Evolutionary conservation across 805 yeast species (phyloP), one percentile per base, ranked within the genome.

Genomic region (Yarrowia hollandica): DNA sequence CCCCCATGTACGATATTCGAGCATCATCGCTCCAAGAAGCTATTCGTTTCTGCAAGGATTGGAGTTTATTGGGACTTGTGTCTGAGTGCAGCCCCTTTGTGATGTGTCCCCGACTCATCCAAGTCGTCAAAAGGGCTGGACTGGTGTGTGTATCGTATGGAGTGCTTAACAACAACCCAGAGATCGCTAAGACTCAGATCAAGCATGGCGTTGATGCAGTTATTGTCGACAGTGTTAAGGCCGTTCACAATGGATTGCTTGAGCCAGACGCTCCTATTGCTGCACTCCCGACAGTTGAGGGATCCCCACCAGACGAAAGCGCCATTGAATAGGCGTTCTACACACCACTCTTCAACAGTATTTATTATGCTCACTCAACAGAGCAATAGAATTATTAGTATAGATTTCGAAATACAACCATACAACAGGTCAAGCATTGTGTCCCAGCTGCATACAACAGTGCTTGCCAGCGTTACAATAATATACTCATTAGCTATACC

Each of bases 171-270:
- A 92, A 92, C 67, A 83, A 82, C 31, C 96, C 97, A 0, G 90
- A 82, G 60, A 83, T 84, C 62, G 90, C 96, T 25, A 84, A 83
- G 64, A 75, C 87, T 60, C 97, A 92, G 72, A 85, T 92, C 85
- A 83, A 82, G 63, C 91, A 95, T 3, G 98, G 98, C 8, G 96
- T 92, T 11, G 98, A 92, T 76, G 99, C 99, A 0, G 97, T 92
- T n/a, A 92, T 92, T 73, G 97, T 89, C 3, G 98, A 92, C 72
- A 85, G 89, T 59, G 98, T 92, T 1, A 77, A 91, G 67, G 97
- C 96, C 0, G 95, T 91, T n/a, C 79, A 96, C 68, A 86, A 86
- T 66, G 96, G 88, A 7, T 77, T 91, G 62, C 55, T 48, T 6
- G 55, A 48, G 18, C 38, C 55, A 4, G 55, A 48, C 11, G 30